phyloP scores from a whole-genome alignment of 2,329 filamentous ascomycete genomes.

The Phoma sp. region DNA sequence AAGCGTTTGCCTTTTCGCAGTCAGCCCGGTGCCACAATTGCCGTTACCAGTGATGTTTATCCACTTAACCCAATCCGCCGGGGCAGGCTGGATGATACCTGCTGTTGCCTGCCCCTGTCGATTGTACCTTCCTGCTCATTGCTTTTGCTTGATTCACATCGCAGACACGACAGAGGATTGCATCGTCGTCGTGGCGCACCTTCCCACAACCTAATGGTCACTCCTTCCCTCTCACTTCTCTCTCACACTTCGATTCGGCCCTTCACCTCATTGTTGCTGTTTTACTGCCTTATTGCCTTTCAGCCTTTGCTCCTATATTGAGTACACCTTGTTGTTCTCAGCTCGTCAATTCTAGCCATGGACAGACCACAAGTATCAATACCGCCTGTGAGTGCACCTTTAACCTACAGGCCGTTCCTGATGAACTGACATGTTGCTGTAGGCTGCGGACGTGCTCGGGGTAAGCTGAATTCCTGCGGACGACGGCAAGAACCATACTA shows the following conservation, averaged over 20 bases:
- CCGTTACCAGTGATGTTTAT: slow-evolving; percentile 24
- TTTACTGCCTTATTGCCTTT: not conserved
- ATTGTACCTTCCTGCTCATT: slow-evolving; percentile 17
- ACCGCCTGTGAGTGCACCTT: slow-evolving; percentile 36
- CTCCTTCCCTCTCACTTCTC: not conserved
- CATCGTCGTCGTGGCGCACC: not conserved
- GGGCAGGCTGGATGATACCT: slow-evolving; percentile 25
- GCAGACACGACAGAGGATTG: not conserved
- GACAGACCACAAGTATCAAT: slow-evolving; percentile 45
- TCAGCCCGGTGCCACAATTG: slow-evolving; percentile 20
- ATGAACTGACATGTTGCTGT: slow-evolving; percentile 29
- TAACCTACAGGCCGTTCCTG: not conserved
- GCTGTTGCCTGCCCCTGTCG: slow-evolving; percentile 18
- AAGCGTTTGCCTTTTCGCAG: slow-evolving; percentile 27
- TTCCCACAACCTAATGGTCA: not conserved
- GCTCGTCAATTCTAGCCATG: slow-evolving; percentile 18
- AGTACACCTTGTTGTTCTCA: not conserved
- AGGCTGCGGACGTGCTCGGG: slow-evolving; percentile 51
- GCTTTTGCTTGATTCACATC: slow-evolving; percentile 6
- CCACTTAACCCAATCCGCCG: slow-evolving; percentile 21
- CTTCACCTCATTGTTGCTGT: not conserved
- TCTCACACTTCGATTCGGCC: too few relatives aligned
- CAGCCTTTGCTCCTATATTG: not conserved
- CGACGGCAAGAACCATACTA: slow-evolving; percentile 19
- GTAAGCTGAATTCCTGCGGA: slow-evolving; percentile 31